Evolutionary conservation across 2,329 filamentous ascomycete genomes (phyloP).

Genomic region (Fusarium piperis): DNA sequence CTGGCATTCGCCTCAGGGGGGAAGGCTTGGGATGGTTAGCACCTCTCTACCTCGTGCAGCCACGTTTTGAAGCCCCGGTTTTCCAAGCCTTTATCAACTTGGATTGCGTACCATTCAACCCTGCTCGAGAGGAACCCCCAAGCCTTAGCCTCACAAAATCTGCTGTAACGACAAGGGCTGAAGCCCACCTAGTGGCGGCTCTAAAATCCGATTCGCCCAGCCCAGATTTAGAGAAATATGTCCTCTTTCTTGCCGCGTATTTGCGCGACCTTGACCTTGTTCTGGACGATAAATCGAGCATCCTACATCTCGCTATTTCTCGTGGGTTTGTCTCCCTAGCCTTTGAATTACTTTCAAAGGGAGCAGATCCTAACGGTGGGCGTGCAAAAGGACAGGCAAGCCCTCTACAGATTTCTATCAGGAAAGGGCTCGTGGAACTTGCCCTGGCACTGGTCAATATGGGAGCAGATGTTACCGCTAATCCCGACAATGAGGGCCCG

Average conservation of each 20-base stretch:
- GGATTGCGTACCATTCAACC: neutral
- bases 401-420: neutral
- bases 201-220: too few species aligned
- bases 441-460: too few species aligned
- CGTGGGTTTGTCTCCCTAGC: neutral
- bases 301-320: neutral
- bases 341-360: neutral
- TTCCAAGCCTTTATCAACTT: neutral
- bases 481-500: too few species aligned
- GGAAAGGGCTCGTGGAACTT: too few species aligned
- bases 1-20: neutral
- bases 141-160: neutral
- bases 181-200: too few species aligned
- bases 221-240: too few species aligned
- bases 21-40: neutral
- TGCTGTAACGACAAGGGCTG: too few species aligned
- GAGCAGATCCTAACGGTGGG: neutral
- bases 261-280: neutral
- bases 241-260: neutral
- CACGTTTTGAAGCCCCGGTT: accelerated
- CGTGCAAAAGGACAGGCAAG: neutral
- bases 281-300: neutral
- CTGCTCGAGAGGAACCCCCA: neutral
- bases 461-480: too few species aligned
- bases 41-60: neutral